Conservation (phyloP, 352 stramenopile species). For the Blastocystis sp. region DNA sequence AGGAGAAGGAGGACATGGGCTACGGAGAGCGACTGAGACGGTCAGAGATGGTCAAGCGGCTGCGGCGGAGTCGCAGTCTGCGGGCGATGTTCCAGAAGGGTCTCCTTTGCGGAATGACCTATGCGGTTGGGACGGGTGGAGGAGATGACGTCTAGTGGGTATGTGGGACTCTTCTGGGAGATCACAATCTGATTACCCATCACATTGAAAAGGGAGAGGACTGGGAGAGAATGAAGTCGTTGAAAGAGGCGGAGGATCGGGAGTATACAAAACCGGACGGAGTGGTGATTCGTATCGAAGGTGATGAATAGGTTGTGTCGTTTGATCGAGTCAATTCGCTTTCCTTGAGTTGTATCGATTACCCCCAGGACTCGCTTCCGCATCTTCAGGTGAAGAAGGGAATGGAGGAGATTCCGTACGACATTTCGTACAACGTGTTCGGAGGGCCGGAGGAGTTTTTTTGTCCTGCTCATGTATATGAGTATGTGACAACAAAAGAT, state of each 20-base stretch:
- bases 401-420: slow-evolving; percentile 65
- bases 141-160: not conserved
- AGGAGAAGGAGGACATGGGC: not conserved
- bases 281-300: slow-evolving; percentile 82
- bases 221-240: slow-evolving; percentile 78
- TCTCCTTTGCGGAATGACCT: slow-evolving; percentile 19
- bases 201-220: slow-evolving; percentile 61
- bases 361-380: slow-evolving; percentile 89
- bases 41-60: not conserved
- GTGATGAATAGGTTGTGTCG: not conserved
- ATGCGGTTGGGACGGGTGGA: not conserved
- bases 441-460: slow-evolving; percentile 90
- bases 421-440: slow-evolving; percentile 77
- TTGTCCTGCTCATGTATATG: slow-evolving; percentile 90
- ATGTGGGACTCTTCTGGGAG: not conserved
- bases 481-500: slow-evolving; percentile 84
- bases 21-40: not conserved
- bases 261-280: slow-evolving; percentile 87
- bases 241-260: slow-evolving; percentile 67
- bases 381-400: slow-evolving; percentile 87
- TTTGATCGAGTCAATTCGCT: slow-evolving; percentile 26
- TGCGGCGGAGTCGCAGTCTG: not conserved
- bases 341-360: slow-evolving; percentile 73
- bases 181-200: not conserved
- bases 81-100: slow-evolving; percentile 22